phyloP scores from a whole-genome alignment of 2,329 filamentous ascomycete genomes.

The Lachnellula suecica region DNA sequence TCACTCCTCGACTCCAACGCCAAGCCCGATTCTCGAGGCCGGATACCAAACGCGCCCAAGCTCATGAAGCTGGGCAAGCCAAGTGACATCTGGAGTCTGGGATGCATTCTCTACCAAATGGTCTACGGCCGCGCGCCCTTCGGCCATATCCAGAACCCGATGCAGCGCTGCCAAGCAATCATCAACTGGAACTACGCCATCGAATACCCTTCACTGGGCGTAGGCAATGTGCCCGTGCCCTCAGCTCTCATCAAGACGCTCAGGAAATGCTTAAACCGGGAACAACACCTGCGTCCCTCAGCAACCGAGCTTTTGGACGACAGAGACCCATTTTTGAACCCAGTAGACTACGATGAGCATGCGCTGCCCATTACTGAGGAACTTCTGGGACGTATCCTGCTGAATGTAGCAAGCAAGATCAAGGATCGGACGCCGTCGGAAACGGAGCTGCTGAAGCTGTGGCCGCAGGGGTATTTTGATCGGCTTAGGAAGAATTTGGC shows the following conservation, averaged over 20 bases:
- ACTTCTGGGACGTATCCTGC: conserved; percentile 59
- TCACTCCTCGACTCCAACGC: conserved; percentile 85
- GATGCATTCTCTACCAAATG: conserved; percentile 97
- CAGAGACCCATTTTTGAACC: conserved; percentile 63
- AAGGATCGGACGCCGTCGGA: conserved; percentile 59
- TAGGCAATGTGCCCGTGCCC: conserved; percentile 64
- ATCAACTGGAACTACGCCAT: conserved; percentile 75
- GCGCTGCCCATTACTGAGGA: conserved; percentile 62
- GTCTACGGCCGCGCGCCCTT: conserved; percentile 97
- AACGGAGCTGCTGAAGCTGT: conserved; percentile 52
- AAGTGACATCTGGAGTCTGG: conserved; percentile 92
- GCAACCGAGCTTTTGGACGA: conserved; percentile 60
- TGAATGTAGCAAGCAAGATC: conserved; percentile 60
- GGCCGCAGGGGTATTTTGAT: conserved; percentile 62
- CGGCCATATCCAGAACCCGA: conserved; percentile 83
- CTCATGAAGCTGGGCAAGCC: conserved; percentile 96
- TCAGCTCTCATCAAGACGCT: conserved; percentile 59
- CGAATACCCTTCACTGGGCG: conserved; percentile 67
- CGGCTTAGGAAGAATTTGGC: conserved; percentile 43
- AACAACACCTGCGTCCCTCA: conserved; percentile 61
- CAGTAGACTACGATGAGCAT: conserved; percentile 52
- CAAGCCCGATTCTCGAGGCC: conserved; percentile 34
- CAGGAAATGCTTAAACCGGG: conserved; percentile 60
- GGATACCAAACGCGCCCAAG: conserved; percentile 52
- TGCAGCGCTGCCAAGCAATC: conserved; percentile 83